Evolutionary conservation across 129 eudicot species (phyloP), one percentile per base, ranked within the genome.

Genomic region (Artemisia annua): DNA sequence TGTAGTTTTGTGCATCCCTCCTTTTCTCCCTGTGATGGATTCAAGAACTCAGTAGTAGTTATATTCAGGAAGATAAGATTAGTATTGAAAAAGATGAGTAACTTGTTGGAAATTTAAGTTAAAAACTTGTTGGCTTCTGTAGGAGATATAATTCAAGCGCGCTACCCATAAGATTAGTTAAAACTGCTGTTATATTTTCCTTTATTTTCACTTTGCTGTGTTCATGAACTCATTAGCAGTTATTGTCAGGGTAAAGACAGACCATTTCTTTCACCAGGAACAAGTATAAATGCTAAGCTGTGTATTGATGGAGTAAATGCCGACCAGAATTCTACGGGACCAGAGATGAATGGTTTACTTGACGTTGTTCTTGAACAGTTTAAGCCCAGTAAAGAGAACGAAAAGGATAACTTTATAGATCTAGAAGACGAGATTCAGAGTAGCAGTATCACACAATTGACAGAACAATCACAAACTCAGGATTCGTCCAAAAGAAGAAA

Each of bases 171-270:
- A 39, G 46, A 39, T 7, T 11, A 6, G 10, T 39, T 39, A 39
- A 39, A 39, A 39, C 46, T 39, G 46, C 9, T 39, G 15, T 9
- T 12, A 14, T 7, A 12, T 9, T 20, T 32, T 35, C 22, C 32
- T 48, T 56, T 22, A 26, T 14, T 48, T 49, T 32, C 11, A 44
- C 28, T 64, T 48, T 67, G 65, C 30, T 3, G 24, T 64, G n/a
- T 22, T 48, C 3, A 67, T 50, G 24, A 60, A 60, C 66, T 80
- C 17, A 26, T 0, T 28, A n/a, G 43, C 60, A 15, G 44, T 32
- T 48, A 39, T 72, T 75, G 52, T 78, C 83, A 91, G 93, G 91
- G 82, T 64, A 87, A 87, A 78, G 80, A 82, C 68, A 70, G 57
- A 22, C 90, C 81, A 53, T 80, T 77, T 85, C 72, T 79, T 2